A percentile compares a stretch with the other conserved stretches of the same genome.
Evolutionary conservation across 2,329 filamentous ascomycete species (phyloP).

Genomic region (Fusarium tricinctum): DNA sequence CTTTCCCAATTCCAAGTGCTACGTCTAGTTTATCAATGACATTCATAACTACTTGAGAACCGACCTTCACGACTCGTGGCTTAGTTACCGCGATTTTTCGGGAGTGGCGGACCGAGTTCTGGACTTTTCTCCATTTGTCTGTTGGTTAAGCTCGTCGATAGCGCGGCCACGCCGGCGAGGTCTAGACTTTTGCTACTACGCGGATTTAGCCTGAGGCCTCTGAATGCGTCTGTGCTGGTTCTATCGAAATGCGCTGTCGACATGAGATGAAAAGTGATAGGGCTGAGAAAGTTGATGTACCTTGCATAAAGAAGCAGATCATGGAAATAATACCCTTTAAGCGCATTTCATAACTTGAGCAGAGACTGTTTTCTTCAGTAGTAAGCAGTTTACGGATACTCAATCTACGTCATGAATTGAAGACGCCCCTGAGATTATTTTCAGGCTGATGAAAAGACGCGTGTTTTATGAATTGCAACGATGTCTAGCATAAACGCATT

Average conservation of each 20-base stretch:
- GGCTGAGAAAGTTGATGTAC: conserved; percentile 11
- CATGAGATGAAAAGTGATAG: conserved; percentile 11
- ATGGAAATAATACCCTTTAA: no score
- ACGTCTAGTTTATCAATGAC: not conserved
- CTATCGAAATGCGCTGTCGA: not conserved
- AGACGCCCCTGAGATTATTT: no score
- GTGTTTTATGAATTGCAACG: accelerated
- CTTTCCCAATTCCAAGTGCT: not conserved
- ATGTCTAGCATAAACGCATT: not conserved
- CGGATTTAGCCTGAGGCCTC: not conserved
- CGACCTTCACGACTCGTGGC: not conserved
- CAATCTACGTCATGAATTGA: not conserved
- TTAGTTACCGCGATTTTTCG: not conserved
- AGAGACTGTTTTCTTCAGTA: not conserved
- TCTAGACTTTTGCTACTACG: not conserved
- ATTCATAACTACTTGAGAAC: not conserved
- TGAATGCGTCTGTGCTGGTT: not conserved
- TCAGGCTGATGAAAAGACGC: no score
- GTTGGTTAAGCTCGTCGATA: not conserved
- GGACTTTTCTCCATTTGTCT: not conserved
- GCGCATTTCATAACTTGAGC: no score
- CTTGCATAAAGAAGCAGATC: not conserved
- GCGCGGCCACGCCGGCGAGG: conserved; percentile 15
- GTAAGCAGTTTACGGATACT: not conserved
- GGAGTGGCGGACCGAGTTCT: conserved; percentile 1